Conservation (phyloP, 257 asterid genomes). For the Avicennia marina region DNA sequence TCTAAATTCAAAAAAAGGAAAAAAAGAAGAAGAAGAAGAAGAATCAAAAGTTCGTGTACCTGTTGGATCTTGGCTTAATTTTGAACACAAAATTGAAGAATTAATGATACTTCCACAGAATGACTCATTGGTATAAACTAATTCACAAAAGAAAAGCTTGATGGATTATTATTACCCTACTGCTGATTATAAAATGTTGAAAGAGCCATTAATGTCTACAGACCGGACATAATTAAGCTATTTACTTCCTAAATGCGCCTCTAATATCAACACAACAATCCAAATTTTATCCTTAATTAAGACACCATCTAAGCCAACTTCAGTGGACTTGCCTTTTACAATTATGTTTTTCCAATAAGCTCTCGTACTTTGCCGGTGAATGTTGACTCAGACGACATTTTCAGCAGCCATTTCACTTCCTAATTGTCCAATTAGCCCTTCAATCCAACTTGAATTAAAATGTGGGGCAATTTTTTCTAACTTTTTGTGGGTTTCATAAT, state of each 20-base stretch:
- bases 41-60: too few species aligned
- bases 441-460: not conserved
- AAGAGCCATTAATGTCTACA: not conserved
- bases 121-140: not conserved
- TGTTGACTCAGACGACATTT: slow-evolving; percentile 20
- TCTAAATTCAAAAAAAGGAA: not conserved
- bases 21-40: too few species aligned
- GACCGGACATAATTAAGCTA: not conserved
- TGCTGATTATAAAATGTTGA: not conserved
- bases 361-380: not conserved
- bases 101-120: not conserved
- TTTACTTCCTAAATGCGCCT: slow-evolving; percentile 5
- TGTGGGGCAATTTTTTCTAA: too few species aligned
- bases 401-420: not conserved
- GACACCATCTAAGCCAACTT: too few species aligned
- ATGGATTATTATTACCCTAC: not conserved
- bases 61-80: too few species aligned
- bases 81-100: not conserved
- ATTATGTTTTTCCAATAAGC: not conserved
- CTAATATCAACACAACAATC: too few species aligned
- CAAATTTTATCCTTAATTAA: too few species aligned
- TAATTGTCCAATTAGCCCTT: not conserved
- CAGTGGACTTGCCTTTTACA: too few species aligned
- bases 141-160: too few species aligned
- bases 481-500: not conserved